Percentiles rank a stretch among this genome's conserved stretches.
These are phyloP conservation scores for Xylariaceae sp. DNA, from an alignment of 2,329 filamentous ascomycete species.

Conservation along the genomic window DNA sequence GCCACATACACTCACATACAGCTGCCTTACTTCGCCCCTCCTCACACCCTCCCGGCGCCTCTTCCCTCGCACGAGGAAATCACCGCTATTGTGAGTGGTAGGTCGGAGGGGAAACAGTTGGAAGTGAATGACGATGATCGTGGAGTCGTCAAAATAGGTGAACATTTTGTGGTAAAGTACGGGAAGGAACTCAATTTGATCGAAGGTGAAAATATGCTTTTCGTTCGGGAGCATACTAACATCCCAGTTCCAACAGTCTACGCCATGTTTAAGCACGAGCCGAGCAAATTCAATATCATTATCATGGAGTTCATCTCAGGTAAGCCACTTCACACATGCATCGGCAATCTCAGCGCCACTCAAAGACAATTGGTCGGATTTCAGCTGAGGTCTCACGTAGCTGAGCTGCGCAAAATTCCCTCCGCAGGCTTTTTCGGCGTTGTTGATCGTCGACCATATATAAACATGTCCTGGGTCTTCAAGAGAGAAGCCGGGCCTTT, in stretches of 20 bases:
- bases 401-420: slow-evolving; percentile 3
- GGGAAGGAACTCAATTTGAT: slow-evolving; percentile 29
- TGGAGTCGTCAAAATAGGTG: slow-evolving; percentile 23
- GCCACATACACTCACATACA: not conserved
- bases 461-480: slow-evolving; percentile 35
- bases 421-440: slow-evolving; percentile 3
- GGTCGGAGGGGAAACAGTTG: not conserved
- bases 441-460: not conserved
- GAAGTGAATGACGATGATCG: not conserved
- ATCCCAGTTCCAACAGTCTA: slow-evolving; percentile 37
- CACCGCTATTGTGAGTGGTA: not conserved
- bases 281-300: slow-evolving; percentile 22
- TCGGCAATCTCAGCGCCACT: not conserved
- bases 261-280: slow-evolving; percentile 32
- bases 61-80: not conserved
- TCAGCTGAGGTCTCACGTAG: slow-evolving; percentile 5
- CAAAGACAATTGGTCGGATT: not conserved
- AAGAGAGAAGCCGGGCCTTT: slow-evolving; percentile 30
- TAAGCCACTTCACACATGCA: not conserved
- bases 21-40: slow-evolving; percentile 1
- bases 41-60: not conserved
- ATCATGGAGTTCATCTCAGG: slow-evolving; percentile 7
- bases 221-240: slow-evolving; percentile 29
- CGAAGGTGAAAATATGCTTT: slow-evolving; percentile 40
- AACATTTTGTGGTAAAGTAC: slow-evolving; percentile 31